Evolutionary conservation across 176 grass and related monocot species (phyloP).

Genomic region (Elaeis guineensis): DNA sequence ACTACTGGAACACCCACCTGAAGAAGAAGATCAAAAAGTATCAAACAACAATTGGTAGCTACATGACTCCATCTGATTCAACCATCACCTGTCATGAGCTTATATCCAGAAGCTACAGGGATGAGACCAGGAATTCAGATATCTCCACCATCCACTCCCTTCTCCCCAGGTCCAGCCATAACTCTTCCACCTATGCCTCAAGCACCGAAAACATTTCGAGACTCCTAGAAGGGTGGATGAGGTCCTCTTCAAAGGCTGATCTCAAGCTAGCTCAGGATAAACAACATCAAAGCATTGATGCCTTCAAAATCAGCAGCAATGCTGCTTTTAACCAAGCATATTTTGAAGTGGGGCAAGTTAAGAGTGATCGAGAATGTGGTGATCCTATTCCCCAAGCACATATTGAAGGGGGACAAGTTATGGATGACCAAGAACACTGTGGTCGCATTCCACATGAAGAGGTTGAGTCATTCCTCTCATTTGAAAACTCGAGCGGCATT

Average conservation of each 20-base stretch:
- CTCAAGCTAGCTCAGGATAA: too few species aligned
- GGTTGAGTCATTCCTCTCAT: too few species aligned
- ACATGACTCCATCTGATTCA: slow-evolving; percentile 17
- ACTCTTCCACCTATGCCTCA: slow-evolving; percentile 37
- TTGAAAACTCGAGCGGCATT: too few species aligned
- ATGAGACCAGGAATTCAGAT: background rate
- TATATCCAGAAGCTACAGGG: slow-evolving; percentile 11
- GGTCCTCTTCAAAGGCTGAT: background rate
- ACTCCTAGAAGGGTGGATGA: slow-evolving; percentile 40
- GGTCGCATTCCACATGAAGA: too few species aligned
- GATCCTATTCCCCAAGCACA: too few species aligned
- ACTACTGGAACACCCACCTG: slow-evolving; percentile 92
- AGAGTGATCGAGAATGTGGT: too few species aligned
- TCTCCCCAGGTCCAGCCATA: background rate
- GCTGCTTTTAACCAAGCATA: background rate
- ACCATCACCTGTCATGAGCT: background rate
- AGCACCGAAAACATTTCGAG: slow-evolving; percentile 74
- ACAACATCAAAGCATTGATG: slow-evolving; percentile 6
- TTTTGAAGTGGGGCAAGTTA: too few species aligned
- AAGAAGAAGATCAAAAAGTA: slow-evolving; percentile 86
- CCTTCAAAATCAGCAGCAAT: background rate
- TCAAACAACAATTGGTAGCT: slow-evolving; percentile 23
- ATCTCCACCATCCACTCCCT: too few species aligned
- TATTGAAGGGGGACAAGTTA: too few species aligned
- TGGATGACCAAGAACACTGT: too few species aligned